A percentile compares a stretch with the other conserved stretches of the same genome.
These are phyloP conservation scores for Calonectria hongkongensis DNA, from an alignment of 2,329 filamentous ascomycete species.

Conservation along the genomic window DNA sequence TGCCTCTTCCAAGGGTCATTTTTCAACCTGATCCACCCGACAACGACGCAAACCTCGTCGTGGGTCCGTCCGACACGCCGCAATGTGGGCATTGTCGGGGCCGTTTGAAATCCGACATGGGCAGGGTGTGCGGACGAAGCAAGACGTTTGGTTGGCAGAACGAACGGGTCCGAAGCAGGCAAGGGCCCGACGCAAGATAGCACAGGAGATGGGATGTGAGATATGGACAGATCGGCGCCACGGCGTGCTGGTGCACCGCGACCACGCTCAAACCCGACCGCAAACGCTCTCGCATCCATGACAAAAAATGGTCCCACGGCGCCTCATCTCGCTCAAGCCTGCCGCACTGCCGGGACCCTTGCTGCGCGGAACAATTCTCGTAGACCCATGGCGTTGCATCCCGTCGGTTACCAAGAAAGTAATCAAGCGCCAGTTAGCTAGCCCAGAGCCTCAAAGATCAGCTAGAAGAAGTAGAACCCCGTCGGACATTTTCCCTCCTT, in stretches of 20 bases:
- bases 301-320: constrained; percentile 19
- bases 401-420: constrained; percentile 17
- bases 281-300: constrained; percentile 22
- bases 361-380: constrained; percentile 14
- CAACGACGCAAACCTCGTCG: constrained; percentile 26
- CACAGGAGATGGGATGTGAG: constrained; percentile 35
- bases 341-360: constrained; percentile 28
- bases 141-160: constrained; percentile 29
- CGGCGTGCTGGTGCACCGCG: constrained; percentile 17
- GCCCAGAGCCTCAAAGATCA: constrained; percentile 5
- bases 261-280: constrained; percentile 40
- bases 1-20: constrained; percentile 20
- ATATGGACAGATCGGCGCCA: constrained; percentile 42
- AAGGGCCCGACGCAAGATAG: constrained; percentile 23
- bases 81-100: constrained; percentile 33
- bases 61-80: constrained; percentile 33
- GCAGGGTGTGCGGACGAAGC: constrained; percentile 5
- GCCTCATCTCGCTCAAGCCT: constrained; percentile 43
- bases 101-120: constrained; percentile 35
- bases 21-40: constrained; percentile 42
- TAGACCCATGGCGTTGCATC: constrained; percentile 11
- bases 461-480: constrained; percentile 35
- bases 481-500: constrained; percentile 40
- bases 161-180: constrained; percentile 2
- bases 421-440: neutral